A percentile compares a stretch with the other conserved stretches of the same genome.
Conservation (phyloP, 495 filamentous ascomycete genomes). For the Aspergillus egyptiacus region DNA sequence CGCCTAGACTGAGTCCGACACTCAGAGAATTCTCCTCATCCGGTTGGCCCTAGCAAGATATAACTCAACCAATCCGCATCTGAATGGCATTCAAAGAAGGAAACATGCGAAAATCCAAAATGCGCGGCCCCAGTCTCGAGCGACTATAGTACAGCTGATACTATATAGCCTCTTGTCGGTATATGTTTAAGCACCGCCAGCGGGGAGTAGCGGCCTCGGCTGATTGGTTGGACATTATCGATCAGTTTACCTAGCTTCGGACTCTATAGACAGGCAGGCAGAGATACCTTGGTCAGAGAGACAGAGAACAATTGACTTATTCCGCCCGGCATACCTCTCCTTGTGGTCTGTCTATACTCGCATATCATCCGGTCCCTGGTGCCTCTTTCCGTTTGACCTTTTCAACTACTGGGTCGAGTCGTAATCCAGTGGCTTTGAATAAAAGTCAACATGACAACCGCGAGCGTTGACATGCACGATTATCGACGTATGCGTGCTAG, state of each 20-base stretch:
- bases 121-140: conserved; percentile 30
- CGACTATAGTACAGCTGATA: conserved; percentile 51
- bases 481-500: conserved; percentile 15
- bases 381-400: conserved; percentile 15
- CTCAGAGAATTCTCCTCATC: not conserved
- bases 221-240: conserved; percentile 33
- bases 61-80: conserved; percentile 17
- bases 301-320: conserved; percentile 39
- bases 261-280: conserved; percentile 41
- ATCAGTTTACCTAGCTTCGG: conserved; percentile 44
- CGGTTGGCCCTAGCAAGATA: conserved; percentile 12
- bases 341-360: conserved; percentile 19
- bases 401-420: conserved; percentile 25
- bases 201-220: conserved; percentile 45
- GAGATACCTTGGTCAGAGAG: conserved; percentile 28
- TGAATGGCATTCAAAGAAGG: conserved; percentile 14
- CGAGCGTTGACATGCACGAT: not conserved
- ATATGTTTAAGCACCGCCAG: conserved; percentile 59
- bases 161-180: conserved; percentile 64
- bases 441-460: conserved; percentile 11
- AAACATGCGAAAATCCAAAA: conserved; percentile 20
- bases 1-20: conserved; percentile 7
- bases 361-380: conserved; percentile 17
- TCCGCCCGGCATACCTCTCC: conserved; percentile 34
- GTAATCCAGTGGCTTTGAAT: conserved; percentile 36